Percentiles rank a stretch among this genome's conserved stretches.
Conservation (phyloP, 2,329 filamentous ascomycete species). For the Alternaria rosae region DNA sequence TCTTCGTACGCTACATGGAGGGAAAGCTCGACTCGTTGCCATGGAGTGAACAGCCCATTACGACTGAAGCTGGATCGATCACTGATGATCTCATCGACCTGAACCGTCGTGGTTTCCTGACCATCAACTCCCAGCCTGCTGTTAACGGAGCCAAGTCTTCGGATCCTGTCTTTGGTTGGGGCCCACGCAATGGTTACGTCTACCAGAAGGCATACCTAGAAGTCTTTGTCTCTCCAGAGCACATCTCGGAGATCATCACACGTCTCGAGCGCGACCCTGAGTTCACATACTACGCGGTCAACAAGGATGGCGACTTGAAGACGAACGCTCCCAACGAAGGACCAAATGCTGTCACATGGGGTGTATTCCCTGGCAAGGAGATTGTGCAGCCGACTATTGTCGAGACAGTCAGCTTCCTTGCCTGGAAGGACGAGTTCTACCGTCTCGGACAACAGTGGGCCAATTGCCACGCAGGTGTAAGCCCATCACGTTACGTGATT, state of each 20-base stretch:
- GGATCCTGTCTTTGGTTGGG: constrained; percentile 90
- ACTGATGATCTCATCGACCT: constrained; percentile 78
- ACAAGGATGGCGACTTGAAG: constrained; percentile 78
- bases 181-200: constrained; percentile 91
- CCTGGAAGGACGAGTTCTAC: constrained; percentile 98
- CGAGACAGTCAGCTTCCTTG: constrained; percentile 94
- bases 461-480: constrained; percentile 81
- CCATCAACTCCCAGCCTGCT: constrained; percentile 96
- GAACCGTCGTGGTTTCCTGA: constrained; percentile 86
- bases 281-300: constrained; percentile 93
- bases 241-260: constrained; percentile 78
- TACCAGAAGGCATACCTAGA: constrained; percentile 99
- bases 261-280: constrained; percentile 81
- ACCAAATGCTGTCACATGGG: constrained; percentile 99
- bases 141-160: constrained; percentile 90
- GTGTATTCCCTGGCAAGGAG: constrained; percentile 97
- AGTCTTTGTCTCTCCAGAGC: constrained; percentile 80
- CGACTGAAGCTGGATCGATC: constrained; percentile 80
- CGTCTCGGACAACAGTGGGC: constrained; percentile 92
- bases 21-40: constrained; percentile 83
- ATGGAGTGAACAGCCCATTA: constrained; percentile 92
- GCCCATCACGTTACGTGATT: constrained; percentile 80
- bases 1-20: constrained; percentile 86
- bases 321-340: constrained; percentile 86
- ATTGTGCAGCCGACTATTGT: constrained; percentile 99